Base-by-base conservation (phyloP, 2,329 filamentous ascomycete genomes). In the Pleoardoris graminearum region DNA sequence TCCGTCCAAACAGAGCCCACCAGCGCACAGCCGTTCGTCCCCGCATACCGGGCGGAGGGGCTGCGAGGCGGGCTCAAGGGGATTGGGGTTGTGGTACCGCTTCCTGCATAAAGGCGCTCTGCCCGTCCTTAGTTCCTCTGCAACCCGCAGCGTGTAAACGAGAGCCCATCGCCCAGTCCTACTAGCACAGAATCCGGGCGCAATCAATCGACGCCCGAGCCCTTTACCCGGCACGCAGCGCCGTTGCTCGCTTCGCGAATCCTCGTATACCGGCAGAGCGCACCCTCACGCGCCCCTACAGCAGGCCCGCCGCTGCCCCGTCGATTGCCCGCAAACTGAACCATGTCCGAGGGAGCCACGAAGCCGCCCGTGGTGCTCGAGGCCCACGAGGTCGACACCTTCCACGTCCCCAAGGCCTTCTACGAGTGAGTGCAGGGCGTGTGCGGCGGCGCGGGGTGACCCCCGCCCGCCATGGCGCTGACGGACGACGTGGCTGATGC, bases 311-410 rank as follows among this genome's bases (percentile, higher is more conserved):
- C 14, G 45, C 39, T 30, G 35, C 38, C 17, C 25, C 42, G 37
- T 35, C 32, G 12, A 45, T 21, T 36, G 17, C 30, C n/a, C n/a
- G 49, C 48, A 53, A 56, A 48, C 21, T 48, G 38, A 59, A 62
- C 46, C 56, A 79, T 79, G 77, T 78, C 77, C 57, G 77, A 79
- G 61, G 77, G 77, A 56, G 56, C 68, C 46, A 66, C 70, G 33
- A 69, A 74, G 62, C 75, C 76, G 27, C 65, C 67, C 22, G 86
- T 89, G 66, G 88, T 91, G 66, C 80, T 81, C 56, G 89, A 91
- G 80, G 87, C 88, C 68, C 88, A 91, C 75, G 77, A 86, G 69
- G 87, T 91, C 63, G 86, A 90, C 75, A 91, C 88, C 17, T 90
- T 77, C 74, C 79, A 84, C 68, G 81, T 85, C 44, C 83, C 83